Percentiles rank a stretch among this genome's conserved stretches.
phyloP scores from a whole-genome alignment of 225 moss, liverwort and hornwort genomes.

The Climacium dendroides region DNA sequence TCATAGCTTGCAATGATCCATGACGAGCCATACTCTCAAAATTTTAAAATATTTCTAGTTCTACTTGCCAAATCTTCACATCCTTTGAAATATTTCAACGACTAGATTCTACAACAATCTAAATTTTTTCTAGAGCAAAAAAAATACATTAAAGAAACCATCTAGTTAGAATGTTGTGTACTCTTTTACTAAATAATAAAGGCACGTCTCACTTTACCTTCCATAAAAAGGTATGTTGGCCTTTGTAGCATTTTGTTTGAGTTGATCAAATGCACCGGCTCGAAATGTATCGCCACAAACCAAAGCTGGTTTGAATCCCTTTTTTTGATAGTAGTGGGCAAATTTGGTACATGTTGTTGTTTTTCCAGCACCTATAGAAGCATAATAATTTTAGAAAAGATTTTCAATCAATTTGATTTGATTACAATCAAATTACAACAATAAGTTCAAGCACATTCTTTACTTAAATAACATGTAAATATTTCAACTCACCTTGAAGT shows the following conservation, averaged over 20 bases:
- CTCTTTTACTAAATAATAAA: not conserved
- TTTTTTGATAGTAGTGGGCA: not conserved
- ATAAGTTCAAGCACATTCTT: too few relatives aligned
- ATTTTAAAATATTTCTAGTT: not conserved
- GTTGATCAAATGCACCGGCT: not conserved
- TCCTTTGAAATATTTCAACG: not conserved
- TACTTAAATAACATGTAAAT: not conserved
- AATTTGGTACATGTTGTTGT: not conserved
- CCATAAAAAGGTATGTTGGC: not conserved
- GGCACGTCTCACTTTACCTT: not conserved
- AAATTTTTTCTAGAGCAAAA: not conserved
- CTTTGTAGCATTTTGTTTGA: not conserved
- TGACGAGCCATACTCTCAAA: not conserved
- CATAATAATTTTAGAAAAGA: not conserved
- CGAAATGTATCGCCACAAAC: not conserved
- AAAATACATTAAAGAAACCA: not conserved
- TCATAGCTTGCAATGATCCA: too few relatives aligned
- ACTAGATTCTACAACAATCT: not conserved
- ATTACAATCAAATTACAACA: not conserved
- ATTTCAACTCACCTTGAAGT: not conserved
- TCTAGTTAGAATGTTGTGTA: not conserved
- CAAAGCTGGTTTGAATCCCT: not conserved
- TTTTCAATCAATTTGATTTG: not conserved
- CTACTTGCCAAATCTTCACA: not conserved
- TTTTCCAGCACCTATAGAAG: not conserved